Percentiles rank a stretch among this genome's conserved stretches.
Evolutionary conservation across 345 rosid species (phyloP).

Genomic region (Abelmoschus esculentus): DNA sequence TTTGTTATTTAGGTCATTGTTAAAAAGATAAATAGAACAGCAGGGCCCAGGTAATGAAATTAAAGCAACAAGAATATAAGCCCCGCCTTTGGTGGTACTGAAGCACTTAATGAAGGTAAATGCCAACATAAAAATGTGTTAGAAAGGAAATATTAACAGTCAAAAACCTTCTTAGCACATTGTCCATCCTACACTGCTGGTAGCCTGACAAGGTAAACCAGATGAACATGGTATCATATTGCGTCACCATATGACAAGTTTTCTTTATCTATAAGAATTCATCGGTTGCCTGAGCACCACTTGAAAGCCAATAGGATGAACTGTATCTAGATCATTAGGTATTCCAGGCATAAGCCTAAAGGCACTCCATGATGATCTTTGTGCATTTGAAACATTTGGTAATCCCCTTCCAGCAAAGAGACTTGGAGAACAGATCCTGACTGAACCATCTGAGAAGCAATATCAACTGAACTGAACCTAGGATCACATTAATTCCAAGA

Average conservation of each 20-base stretch:
- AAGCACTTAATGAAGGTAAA: not conserved
- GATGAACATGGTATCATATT: not conserved
- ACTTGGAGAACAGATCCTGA: constrained; percentile 41
- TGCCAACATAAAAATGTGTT: not conserved
- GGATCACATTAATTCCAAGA: constrained; percentile 66
- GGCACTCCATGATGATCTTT: constrained; percentile 59
- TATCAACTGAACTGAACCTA: constrained; percentile 52
- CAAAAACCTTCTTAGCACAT: not conserved
- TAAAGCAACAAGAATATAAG: not conserved
- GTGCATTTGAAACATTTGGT: constrained; percentile 52
- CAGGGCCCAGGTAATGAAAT: not conserved
- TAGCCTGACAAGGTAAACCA: not conserved
- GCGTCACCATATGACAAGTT: not conserved
- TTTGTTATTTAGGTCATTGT: not conserved
- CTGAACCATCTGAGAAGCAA: constrained; percentile 69
- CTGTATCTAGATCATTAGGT: constrained; percentile 63
- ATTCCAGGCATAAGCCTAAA: constrained; percentile 75
- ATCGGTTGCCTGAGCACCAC: constrained; percentile 63
- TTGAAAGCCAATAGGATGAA: constrained; percentile 60
- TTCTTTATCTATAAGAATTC: constrained; percentile 12
- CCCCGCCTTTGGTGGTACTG: not conserved
- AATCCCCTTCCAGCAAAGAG: constrained; percentile 72
- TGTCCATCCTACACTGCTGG: not conserved
- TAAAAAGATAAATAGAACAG: not conserved
- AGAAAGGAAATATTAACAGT: constrained; percentile 1